phyloP scores from a whole-genome alignment of 805 yeast genomes.

The Hanseniaspora meyeri region DNA sequence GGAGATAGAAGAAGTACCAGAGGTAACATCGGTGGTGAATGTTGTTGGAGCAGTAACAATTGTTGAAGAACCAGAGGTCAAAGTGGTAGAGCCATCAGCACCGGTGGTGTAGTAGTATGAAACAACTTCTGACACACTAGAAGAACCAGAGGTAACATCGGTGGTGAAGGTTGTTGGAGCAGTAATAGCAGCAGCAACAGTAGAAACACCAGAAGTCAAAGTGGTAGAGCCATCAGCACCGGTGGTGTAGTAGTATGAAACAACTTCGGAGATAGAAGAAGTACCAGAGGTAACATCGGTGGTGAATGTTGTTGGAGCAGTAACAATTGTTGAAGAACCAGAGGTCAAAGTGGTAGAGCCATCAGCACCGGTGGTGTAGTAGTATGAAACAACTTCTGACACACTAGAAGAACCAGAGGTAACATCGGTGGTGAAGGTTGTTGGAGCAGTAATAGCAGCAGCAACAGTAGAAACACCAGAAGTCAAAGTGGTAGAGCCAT shows the following conservation, averaged over 20 bases:
- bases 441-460: neutral
- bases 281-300: neutral
- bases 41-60: neutral
- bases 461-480: constrained; percentile 23
- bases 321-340: constrained; percentile 23
- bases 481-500: neutral
- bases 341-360: neutral
- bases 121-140: too few species aligned
- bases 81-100: neutral
- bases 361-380: too few species aligned
- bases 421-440: neutral
- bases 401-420: neutral
- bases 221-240: too few species aligned
- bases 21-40: too few species aligned
- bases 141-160: too few species aligned
- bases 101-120: neutral
- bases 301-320: neutral
- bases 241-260: too few species aligned
- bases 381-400: neutral
- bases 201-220: too few species aligned
- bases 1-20: too few species aligned
- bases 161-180: too few species aligned
- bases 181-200: too few species aligned
- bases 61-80: constrained; percentile 23
- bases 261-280: neutral